Conservation (phyloP, 495 filamentous ascomycete genomes). For the Penicillium waksmanii region DNA sequence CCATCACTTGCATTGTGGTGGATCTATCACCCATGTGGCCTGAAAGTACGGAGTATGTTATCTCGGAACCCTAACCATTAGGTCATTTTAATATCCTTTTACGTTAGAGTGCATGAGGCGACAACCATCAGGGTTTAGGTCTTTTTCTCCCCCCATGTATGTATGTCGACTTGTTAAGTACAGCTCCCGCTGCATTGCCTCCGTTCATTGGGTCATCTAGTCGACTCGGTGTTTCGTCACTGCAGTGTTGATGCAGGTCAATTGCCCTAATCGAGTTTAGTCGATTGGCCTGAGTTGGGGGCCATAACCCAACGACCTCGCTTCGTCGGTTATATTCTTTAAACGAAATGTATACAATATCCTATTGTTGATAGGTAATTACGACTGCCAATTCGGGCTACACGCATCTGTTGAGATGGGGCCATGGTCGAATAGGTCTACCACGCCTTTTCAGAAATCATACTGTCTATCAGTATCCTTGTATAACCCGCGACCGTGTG, state of each 20-base stretch:
- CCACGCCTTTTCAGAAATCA: not conserved
- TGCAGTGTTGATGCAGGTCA: conserved; percentile 10
- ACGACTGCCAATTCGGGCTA: not conserved
- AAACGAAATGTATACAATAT: not conserved
- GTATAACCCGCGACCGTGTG: not conserved
- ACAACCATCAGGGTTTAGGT: not conserved
- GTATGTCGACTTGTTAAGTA: conserved; percentile 2
- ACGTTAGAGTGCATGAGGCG: conserved; percentile 3
- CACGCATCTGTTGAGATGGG: not conserved
- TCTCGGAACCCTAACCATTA: not conserved
- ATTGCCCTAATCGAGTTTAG: conserved; percentile 5
- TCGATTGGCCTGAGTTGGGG: conserved; percentile 6
- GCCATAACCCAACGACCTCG: conserved; percentile 4
- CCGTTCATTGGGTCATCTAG: conserved; percentile 4
- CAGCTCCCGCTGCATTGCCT: not conserved
- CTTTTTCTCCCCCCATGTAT: not conserved
- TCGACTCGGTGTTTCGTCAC: conserved; percentile 20
- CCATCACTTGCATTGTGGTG: conserved; percentile 16
- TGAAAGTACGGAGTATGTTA: not conserved
- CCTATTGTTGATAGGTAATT: too few species aligned
- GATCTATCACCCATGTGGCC: conserved; percentile 13
- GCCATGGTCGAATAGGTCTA: not conserved
- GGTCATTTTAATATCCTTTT: conserved; percentile 7
- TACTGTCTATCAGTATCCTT: not conserved
- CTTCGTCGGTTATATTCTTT: conserved; percentile 1